These are phyloP conservation scores for Dryadomyces quercus-mongolicae DNA, from an alignment of 2,329 filamentous ascomycete species.

Conservation along the genomic window DNA sequence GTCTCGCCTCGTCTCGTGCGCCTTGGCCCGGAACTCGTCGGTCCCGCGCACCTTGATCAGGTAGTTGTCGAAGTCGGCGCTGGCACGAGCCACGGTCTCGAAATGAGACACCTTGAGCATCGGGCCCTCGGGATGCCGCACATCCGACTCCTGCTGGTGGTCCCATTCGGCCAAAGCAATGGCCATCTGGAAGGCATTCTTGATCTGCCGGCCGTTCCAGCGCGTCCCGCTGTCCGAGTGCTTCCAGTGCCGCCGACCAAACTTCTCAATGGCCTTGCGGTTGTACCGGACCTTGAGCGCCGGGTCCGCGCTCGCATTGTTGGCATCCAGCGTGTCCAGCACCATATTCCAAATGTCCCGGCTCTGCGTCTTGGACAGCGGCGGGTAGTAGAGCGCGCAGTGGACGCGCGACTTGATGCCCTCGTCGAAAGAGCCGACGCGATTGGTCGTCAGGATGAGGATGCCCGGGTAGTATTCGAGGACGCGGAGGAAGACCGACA, in stretches of 20 bases:
- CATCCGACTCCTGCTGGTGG: not conserved
- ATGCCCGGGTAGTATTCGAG: conserved; percentile 15
- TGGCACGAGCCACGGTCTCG: conserved; percentile 17
- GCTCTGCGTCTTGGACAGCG: conserved; percentile 10
- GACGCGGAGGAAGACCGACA: conserved; percentile 14
- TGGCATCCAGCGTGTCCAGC: not conserved
- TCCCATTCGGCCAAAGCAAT: conserved; percentile 16
- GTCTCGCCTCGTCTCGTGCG: not conserved
- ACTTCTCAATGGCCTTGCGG: not conserved
- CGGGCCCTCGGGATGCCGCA: not conserved
- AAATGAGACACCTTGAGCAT: conserved; percentile 22
- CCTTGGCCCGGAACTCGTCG: not conserved
- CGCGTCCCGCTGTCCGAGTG: not conserved
- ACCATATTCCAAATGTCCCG: conserved; percentile 11
- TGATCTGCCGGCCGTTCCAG: conserved; percentile 23
- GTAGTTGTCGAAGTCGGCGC: conserved; percentile 1
- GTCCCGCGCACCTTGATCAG: not conserved
- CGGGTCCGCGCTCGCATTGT: not conserved
- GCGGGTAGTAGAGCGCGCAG: conserved; percentile 21
- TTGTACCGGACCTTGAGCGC: conserved; percentile 4
- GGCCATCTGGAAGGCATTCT: conserved; percentile 20
- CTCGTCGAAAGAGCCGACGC: conserved; percentile 22
- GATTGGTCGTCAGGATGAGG: conserved; percentile 14
- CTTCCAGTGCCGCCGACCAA: not conserved
- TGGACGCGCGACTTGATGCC: conserved; percentile 27